Evolutionary conservation across 1,139 yeast species (phyloP).

Genomic region (Yamadazyma trypodendri): DNA sequence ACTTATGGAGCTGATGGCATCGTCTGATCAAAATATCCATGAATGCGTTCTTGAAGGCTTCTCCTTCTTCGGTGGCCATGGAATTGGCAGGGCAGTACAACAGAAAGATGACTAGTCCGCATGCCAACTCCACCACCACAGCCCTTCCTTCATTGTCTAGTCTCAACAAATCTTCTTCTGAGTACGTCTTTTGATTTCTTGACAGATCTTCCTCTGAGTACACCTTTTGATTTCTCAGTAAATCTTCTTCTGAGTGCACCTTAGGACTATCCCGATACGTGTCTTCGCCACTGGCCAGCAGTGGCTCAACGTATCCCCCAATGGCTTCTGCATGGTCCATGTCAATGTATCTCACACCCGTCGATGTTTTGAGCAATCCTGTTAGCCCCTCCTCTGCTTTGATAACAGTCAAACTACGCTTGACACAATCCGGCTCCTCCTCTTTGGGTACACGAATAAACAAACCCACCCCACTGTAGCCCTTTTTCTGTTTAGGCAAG

Average conservation of each 20-base stretch:
- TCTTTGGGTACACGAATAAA: slow-evolving; percentile 58
- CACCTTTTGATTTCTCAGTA: slow-evolving; percentile 22
- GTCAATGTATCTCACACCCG: slow-evolving; percentile 22
- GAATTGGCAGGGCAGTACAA: slow-evolving; percentile 95
- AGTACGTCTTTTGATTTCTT: too few species aligned
- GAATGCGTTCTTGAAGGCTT: slow-evolving; percentile 57
- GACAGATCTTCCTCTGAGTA: too few species aligned
- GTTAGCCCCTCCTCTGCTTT: slow-evolving; percentile 92
- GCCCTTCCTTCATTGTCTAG: slow-evolving; percentile 87
- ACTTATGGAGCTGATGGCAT: slow-evolving; percentile 47
- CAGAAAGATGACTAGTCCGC: slow-evolving; percentile 63
- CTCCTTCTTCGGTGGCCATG: slow-evolving; percentile 66
- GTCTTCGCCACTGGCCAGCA: background rate
- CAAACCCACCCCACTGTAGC: slow-evolving; percentile 91
- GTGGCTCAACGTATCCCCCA: slow-evolving; percentile 75
- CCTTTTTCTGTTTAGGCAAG: slow-evolving; percentile 64
- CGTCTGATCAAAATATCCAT: slow-evolving; percentile 59
- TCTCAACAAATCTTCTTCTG: slow-evolving; percentile 31
- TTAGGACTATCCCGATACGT: background rate
- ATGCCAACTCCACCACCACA: slow-evolving; percentile 68
- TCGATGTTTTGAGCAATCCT: slow-evolving; percentile 48
- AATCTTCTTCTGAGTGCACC: slow-evolving; percentile 27
- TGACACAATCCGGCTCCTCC: slow-evolving; percentile 35
- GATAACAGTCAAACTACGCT: slow-evolving; percentile 46
- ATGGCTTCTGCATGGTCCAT: slow-evolving; percentile 37